Conservation (phyloP, 225 moss, liverwort and hornwort genomes). For the Marchantia paleacea region DNA sequence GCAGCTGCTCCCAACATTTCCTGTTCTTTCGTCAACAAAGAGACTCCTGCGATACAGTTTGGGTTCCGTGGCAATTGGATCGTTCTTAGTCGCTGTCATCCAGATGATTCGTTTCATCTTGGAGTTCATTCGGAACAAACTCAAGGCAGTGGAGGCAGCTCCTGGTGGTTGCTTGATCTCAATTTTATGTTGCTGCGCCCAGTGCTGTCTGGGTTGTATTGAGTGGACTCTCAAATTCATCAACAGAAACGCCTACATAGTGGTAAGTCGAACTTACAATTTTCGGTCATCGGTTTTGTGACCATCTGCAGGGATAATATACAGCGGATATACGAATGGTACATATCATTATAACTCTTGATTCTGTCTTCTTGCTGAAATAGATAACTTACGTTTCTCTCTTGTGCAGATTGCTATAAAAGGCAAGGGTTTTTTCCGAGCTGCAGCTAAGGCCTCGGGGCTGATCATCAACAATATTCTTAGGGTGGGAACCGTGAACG, state of each 20-base stretch:
- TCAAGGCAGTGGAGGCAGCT: slow-evolving; percentile 57
- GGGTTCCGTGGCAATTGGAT: slow-evolving; percentile 92
- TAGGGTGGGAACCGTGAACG: slow-evolving; percentile 75
- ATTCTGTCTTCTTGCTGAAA: background rate
- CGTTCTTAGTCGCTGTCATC: slow-evolving; percentile 77
- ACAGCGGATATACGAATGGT: background rate
- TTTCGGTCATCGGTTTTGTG: no score
- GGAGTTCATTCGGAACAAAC: slow-evolving; percentile 65
- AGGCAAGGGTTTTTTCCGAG: slow-evolving; percentile 82
- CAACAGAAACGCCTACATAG: slow-evolving; percentile 74
- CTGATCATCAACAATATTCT: slow-evolving; percentile 77
- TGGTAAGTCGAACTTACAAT: slow-evolving; percentile 39
- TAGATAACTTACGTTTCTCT: background rate
- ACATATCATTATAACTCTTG: background rate
- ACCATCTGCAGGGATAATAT: background rate
- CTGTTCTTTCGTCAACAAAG: slow-evolving; percentile 75
- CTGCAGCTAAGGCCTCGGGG: slow-evolving; percentile 83
- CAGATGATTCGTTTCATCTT: slow-evolving; percentile 83
- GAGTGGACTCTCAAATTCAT: slow-evolving; percentile 95
- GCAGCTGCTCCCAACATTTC: slow-evolving; percentile 64
- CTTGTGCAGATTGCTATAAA: slow-evolving; percentile 71
- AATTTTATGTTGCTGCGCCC: slow-evolving; percentile 71
- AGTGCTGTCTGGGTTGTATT: slow-evolving; percentile 87
- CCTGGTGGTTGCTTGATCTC: slow-evolving; percentile 81
- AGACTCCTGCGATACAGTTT: slow-evolving; percentile 73